These are phyloP conservation scores for Xylaria castorea DNA, from an alignment of 495 filamentous ascomycete genomes.

Conservation along the genomic window DNA sequence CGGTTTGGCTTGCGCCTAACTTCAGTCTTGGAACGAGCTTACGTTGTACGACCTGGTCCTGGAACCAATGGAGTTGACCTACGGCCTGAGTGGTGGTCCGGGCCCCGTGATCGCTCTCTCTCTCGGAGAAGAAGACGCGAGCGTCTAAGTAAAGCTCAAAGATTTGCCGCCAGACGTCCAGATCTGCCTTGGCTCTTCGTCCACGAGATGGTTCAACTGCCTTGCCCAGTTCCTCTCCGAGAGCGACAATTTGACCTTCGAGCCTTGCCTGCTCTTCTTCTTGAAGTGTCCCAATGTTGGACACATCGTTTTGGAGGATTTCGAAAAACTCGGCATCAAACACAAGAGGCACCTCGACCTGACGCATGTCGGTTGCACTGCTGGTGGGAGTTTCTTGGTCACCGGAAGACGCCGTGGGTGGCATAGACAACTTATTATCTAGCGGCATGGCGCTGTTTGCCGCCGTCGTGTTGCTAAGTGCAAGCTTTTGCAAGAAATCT, in stretches of 20 bases:
- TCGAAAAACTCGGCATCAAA: constrained; percentile 74
- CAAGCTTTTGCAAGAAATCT: constrained; percentile 57
- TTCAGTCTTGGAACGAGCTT: constrained; percentile 63
- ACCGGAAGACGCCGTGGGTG: neutral
- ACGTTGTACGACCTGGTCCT: constrained; percentile 59
- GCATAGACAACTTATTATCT: neutral
- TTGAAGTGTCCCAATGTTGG: constrained; percentile 65
- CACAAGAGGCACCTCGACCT: constrained; percentile 68
- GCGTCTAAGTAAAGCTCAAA: constrained; percentile 74
- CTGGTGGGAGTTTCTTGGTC: neutral
- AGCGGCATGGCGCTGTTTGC: neutral
- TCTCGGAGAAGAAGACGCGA: constrained; percentile 74
- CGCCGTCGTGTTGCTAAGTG: constrained; percentile 29
- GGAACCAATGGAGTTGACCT: constrained; percentile 64
- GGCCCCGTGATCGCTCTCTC: constrained; percentile 64
- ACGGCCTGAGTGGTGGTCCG: constrained; percentile 60
- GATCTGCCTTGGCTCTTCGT: constrained; percentile 62
- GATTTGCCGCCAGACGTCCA: constrained; percentile 74
- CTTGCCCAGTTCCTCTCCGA: constrained; percentile 63
- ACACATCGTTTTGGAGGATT: constrained; percentile 66
- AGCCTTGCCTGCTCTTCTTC: constrained; percentile 61
- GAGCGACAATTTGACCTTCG: constrained; percentile 55
- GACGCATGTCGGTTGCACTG: constrained; percentile 34
- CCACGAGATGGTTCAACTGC: constrained; percentile 62
- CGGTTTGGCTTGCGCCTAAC: constrained; percentile 59